Percentiles rank a stretch among this genome's conserved stretches.
Evolutionary conservation across 163 green algal species (phyloP).

Genomic region (Smithsoniella earleae): DNA sequence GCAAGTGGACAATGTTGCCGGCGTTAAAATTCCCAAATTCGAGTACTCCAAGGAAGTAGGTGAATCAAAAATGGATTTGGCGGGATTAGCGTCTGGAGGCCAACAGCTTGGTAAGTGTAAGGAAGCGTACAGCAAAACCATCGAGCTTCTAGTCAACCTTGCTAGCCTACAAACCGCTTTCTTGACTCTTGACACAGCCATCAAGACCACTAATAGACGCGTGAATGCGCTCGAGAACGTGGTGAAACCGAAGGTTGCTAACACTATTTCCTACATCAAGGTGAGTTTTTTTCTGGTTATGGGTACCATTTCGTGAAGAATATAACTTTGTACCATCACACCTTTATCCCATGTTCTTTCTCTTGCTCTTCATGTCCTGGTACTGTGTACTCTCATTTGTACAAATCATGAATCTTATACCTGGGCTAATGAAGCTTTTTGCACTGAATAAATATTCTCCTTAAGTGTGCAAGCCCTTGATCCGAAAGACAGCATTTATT

Average conservation of each 20-base stretch:
- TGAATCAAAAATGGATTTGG: slow-evolving; percentile 83
- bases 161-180: slow-evolving; percentile 98
- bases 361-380: slow-evolving; percentile 1
- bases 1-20: slow-evolving; percentile 90
- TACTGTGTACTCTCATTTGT: slow-evolving; percentile 16
- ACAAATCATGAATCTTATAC: too few species aligned
- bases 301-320: too few species aligned
- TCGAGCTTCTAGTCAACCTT: slow-evolving; percentile 90
- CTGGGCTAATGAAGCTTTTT: too few species aligned
- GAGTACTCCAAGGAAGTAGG: slow-evolving; percentile 50
- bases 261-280: slow-evolving; percentile 98
- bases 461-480: too few species aligned
- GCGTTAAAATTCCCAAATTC: slow-evolving; percentile 95
- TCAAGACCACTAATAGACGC: slow-evolving; percentile 93
- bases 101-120: slow-evolving; percentile 85
- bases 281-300: too few species aligned
- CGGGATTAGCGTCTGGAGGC: slow-evolving; percentile 78
- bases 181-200: slow-evolving; percentile 90
- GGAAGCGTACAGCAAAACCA: slow-evolving; percentile 67
- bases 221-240: slow-evolving; percentile 99
- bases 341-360: slow-evolving; percentile 3
- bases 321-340: slow-evolving; percentile 28
- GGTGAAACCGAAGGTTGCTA: slow-evolving; percentile 92
- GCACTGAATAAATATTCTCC: too few species aligned
- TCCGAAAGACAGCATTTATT: too few species aligned